phyloP scores from a whole-genome alignment of 2,329 filamentous ascomycete species.

The Cladophialophora chaetospira region DNA sequence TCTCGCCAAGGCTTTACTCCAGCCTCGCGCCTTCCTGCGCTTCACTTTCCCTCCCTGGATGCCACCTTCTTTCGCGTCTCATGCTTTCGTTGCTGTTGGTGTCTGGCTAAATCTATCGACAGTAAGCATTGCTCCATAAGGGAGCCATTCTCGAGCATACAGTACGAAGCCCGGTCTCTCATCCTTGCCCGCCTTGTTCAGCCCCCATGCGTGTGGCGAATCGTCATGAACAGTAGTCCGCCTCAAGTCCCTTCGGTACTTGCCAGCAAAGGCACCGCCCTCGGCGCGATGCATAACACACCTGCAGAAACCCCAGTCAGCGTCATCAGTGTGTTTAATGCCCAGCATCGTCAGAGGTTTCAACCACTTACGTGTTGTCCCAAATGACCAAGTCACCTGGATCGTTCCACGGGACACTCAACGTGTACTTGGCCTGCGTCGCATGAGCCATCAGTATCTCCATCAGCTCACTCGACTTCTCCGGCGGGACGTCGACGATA shows the following conservation, averaged over 20 bases:
- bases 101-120: slow-evolving; percentile 6
- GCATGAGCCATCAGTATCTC: slow-evolving; percentile 46
- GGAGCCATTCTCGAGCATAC: slow-evolving; percentile 6
- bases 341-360: background rate
- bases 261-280: slow-evolving; percentile 52
- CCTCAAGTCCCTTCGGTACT: slow-evolving; percentile 56
- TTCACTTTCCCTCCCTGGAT: background rate
- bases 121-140: background rate
- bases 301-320: slow-evolving; percentile 34
- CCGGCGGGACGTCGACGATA: slow-evolving; percentile 46
- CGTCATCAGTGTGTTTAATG: background rate
- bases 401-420: slow-evolving; percentile 52
- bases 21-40: background rate
- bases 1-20: background rate
- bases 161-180: slow-evolving; percentile 35
- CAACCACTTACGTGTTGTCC: slow-evolving; percentile 53
- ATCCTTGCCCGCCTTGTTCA: slow-evolving; percentile 41
- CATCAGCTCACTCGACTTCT: slow-evolving; percentile 43
- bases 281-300: slow-evolving; percentile 57
- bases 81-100: background rate
- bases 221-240: slow-evolving; percentile 59
- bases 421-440: slow-evolving; percentile 50
- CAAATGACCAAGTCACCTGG: slow-evolving; percentile 57
- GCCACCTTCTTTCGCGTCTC: background rate
- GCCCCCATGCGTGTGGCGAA: slow-evolving; percentile 47